Evolutionary conservation across 176 grass and related monocot species (phyloP).

Genomic region (Miscanthus lutarioriparius): DNA sequence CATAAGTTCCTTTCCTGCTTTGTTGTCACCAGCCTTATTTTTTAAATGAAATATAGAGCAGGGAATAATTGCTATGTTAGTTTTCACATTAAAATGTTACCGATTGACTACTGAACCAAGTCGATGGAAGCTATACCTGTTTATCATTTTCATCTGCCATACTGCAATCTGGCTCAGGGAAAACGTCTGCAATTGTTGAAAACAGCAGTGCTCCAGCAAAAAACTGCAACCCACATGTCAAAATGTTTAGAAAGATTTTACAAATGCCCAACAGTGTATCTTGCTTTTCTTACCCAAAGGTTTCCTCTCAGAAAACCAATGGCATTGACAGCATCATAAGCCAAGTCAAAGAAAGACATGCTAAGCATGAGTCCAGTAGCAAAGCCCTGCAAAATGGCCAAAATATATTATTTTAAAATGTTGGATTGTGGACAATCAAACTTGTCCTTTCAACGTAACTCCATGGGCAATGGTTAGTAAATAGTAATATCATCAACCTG

Average conservation of each 20-base stretch:
- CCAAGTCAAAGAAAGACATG: slow-evolving; percentile 97
- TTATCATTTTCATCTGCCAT: slow-evolving; percentile 45
- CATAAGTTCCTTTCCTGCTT: slow-evolving; percentile 63
- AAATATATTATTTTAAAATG: slow-evolving; percentile 11
- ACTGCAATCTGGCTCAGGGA: slow-evolving; percentile 60
- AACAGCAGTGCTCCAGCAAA: slow-evolving; percentile 75
- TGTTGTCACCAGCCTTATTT: slow-evolving; percentile 39
- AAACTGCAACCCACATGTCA: slow-evolving; percentile 48
- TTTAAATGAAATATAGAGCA: slow-evolving; percentile 4
- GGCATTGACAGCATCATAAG: slow-evolving; percentile 83
- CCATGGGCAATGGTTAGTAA: background rate
- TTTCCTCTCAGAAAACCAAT: slow-evolving; percentile 93
- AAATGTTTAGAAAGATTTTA: slow-evolving; percentile 12
- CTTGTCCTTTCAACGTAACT: background rate
- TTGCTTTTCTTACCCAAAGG: slow-evolving; percentile 67
- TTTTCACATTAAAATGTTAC: slow-evolving; percentile 3
- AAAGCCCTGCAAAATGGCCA: slow-evolving; percentile 65
- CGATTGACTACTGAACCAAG: background rate
- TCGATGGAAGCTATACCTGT: slow-evolving; percentile 35
- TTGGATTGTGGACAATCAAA: slow-evolving; percentile 18
- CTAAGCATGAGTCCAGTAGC: slow-evolving; percentile 92
- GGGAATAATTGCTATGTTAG: slow-evolving; percentile 15
- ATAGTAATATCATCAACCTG: slow-evolving; percentile 53
- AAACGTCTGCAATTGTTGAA: slow-evolving; percentile 65
- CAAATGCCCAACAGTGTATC: background rate